Conservation (phyloP, 148 eudicot species). For the Mesembryanthemum crystallinum region DNA sequence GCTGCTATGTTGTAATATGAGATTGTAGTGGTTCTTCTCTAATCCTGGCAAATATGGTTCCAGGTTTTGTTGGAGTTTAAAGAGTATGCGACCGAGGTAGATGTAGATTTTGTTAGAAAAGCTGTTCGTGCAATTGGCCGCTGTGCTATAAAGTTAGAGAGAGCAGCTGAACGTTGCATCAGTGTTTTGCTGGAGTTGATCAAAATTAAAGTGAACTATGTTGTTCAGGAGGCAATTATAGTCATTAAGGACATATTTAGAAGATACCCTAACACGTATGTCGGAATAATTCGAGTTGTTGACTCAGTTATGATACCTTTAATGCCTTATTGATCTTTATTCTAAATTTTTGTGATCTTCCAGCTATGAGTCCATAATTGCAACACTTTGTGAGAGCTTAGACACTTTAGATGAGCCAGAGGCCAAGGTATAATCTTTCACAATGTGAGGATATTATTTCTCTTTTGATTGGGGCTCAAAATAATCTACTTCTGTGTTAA, state of each 20-base stretch:
- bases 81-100: conserved; percentile 98
- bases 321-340: not conserved
- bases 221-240: conserved; percentile 98
- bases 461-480: not conserved
- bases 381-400: conserved; percentile 96
- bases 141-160: conserved; percentile 97
- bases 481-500: conserved; percentile 16
- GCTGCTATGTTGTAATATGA: conserved; percentile 2
- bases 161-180: conserved; percentile 99
- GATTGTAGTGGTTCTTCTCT: not conserved
- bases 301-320: not conserved
- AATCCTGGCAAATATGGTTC: conserved; percentile 21
- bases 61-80: conserved; percentile 96
- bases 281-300: not conserved
- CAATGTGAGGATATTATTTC: conserved; percentile 15
- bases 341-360: conserved; percentile 11
- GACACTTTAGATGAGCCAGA: conserved; percentile 99
- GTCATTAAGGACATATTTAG: conserved; percentile 97
- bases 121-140: conserved; percentile 99
- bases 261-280: conserved; percentile 98
- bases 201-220: conserved; percentile 98
- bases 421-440: conserved; percentile 70
- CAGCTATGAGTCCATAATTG: conserved; percentile 98
- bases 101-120: conserved; percentile 97
- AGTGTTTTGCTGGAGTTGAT: conserved; percentile 96